Evolutionary conservation across 257 asterid species (phyloP).

Genomic region (Anisodus tanguticus): DNA sequence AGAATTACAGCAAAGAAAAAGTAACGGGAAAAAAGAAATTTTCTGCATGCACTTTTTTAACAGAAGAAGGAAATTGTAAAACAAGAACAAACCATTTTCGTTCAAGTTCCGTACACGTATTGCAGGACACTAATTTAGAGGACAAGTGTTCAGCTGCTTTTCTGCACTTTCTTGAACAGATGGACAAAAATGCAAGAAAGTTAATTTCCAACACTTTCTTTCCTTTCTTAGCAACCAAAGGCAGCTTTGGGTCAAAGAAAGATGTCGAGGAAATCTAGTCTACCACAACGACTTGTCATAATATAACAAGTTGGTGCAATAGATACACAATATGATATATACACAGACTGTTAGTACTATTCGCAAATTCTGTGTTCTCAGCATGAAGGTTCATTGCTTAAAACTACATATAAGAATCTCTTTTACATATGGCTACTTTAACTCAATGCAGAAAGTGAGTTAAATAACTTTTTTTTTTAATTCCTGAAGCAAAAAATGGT

Average conservation of each 20-base stretch:
- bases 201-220: background rate
- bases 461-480: background rate
- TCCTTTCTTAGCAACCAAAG: conserved; percentile 14
- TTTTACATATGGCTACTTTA: conserved; percentile 15
- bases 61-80: background rate
- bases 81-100: conserved; percentile 6
- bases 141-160: background rate
- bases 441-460: background rate
- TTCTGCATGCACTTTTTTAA: conserved; percentile 1
- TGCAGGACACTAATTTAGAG: background rate
- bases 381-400: background rate
- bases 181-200: background rate
- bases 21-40: background rate
- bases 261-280: background rate
- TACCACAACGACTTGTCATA: background rate
- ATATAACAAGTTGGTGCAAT: background rate
- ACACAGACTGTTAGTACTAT: conserved; percentile 2
- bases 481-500: background rate
- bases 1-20: background rate
- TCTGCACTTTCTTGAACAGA: background rate
- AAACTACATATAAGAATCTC: background rate
- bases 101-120: background rate
- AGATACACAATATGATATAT: background rate
- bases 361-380: background rate
- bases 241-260: conserved; percentile 15